Evolutionary conservation across 2,329 filamentous ascomycete species (phyloP), one percentile per base, ranked within the genome.

Genomic region (Anthostomella pinea): DNA sequence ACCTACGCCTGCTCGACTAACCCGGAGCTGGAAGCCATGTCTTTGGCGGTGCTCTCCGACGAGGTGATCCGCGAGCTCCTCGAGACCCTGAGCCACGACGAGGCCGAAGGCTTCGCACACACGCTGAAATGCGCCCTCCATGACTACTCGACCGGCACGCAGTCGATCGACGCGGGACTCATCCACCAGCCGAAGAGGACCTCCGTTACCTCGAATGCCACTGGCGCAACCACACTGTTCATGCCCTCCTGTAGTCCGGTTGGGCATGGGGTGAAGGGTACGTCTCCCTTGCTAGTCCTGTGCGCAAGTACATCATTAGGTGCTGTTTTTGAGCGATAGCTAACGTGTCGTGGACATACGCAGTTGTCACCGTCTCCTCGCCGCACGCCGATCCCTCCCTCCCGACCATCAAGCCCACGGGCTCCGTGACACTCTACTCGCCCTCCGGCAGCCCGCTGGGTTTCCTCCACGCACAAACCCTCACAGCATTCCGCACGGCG

Each of bases 401-500:
- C 47, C 65, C 53, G 10, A 36, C 48, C 27, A 69, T 70, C 45
- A 65, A 60, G 24, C 75, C 83, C 10, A 79, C 75, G 3, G 84
- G 85, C 13, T 78, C 83, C 6, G 70, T 91, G 33, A 85, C 83
- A 18, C 67, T 91, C 31, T 84, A 86, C 64, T 68, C 69, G 0
- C 71, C 76, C 2, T 66, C 73, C 15, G 86, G 86, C 26, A 62
- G 68, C 8, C 74, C 85, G 0, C 62, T 77, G 5, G 87, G 83
- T 4, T 72, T 91, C 38, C 65, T 93, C 23, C 83, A 87, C 51
- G 85, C 86, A 11, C 75, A 77, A 41, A 81, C 85, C 29, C 66
- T 91, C 20, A 93, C 87, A 0, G 86, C 84, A 3, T 93, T 91
- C 62, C 80, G 87, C 42, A 93, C 87, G 0, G 84, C 86, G 0